Base-by-base conservation (phyloP, 2,329 filamentous ascomycete genomes). In the Diaporthe longicolla region DNA sequence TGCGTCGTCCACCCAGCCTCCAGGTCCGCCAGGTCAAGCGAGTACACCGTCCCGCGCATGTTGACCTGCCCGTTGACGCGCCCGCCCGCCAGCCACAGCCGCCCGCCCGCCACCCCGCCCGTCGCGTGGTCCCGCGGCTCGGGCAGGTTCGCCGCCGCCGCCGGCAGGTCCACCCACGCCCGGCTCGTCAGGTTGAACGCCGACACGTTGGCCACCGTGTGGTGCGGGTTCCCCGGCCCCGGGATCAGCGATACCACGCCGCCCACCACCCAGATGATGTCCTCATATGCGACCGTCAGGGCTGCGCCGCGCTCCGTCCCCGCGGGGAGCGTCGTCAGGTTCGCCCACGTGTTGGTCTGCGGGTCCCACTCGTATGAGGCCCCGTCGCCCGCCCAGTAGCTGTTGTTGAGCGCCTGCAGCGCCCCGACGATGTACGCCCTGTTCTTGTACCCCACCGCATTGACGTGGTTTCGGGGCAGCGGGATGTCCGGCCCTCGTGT, bases 351-450 rank as follows among this genome's bases (percentile, higher is more conserved):
- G 17, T 82, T 76, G 0, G 75, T 72, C 0, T 58, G 69, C 4
- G 79, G 77, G 45, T 82, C 78, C 32, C 83, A 84, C 0, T 82
- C 78, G 73, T 78, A 82, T 5, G 78, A 79, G 11, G 80, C 76
- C 0, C 76, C 37, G 3, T 79, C 70, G 0, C 79, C 80, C 17
- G 73, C 58, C 82, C 82, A 84, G 59, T 65, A 65, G 0, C 76
- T 75, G 24, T 71, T 75, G 17, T 78, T 74, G 17, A 73, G 55
- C 5, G 76, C 76, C 10, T 76, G 78, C 1, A 85, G 78, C 0
- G 82, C 84, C 8, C 85, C 84, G 3, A 86, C 77, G 0, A 85
- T 65, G 71, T 85, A 85, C 17, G 85, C 78, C 70, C 82, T 83
- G 58, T 80, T 80, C 57, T 81, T 73, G 3, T 83, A 77, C 0